Evolutionary conservation across 495 filamentous ascomycete genomes (phyloP).

Genomic region (Neurospora cerealis): DNA sequence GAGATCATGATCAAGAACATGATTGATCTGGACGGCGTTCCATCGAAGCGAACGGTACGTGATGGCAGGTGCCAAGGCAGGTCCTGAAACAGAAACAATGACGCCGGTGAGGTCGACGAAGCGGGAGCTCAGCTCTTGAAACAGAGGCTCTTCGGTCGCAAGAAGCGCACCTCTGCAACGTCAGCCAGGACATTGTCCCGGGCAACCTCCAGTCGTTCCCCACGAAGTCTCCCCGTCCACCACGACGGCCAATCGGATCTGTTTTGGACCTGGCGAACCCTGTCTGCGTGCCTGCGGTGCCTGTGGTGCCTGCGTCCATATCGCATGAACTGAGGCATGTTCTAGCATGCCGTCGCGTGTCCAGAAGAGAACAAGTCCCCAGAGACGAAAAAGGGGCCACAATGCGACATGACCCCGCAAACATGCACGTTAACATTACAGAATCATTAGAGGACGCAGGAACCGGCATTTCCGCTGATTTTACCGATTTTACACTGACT

Average conservation of each 20-base stretch:
- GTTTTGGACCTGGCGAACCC: neutral
- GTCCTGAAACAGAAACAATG: constrained; percentile 9
- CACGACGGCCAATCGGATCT: neutral
- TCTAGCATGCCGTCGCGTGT: neutral
- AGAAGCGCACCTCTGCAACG: neutral
- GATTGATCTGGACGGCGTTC: neutral
- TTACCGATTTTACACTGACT: neutral
- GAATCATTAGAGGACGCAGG: neutral
- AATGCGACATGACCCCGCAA: neutral
- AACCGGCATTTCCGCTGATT: neutral
- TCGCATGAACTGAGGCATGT: neutral
- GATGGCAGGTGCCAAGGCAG: constrained; percentile 7
- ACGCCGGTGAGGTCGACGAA: neutral
- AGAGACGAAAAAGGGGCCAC: neutral
- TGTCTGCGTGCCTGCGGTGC: neutral
- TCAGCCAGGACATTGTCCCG: neutral
- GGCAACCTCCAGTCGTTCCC: neutral
- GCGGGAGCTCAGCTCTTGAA: neutral
- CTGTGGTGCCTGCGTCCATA: neutral
- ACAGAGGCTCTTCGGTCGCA: neutral
- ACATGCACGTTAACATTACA: neutral
- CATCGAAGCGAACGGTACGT: neutral
- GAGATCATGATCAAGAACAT: constrained; percentile 2
- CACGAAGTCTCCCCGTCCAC: neutral
- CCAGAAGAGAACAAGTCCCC: neutral